phyloP scores from a whole-genome alignment of 352 stramenopile genomes.

The Pythium rhizo-oryzae region DNA sequence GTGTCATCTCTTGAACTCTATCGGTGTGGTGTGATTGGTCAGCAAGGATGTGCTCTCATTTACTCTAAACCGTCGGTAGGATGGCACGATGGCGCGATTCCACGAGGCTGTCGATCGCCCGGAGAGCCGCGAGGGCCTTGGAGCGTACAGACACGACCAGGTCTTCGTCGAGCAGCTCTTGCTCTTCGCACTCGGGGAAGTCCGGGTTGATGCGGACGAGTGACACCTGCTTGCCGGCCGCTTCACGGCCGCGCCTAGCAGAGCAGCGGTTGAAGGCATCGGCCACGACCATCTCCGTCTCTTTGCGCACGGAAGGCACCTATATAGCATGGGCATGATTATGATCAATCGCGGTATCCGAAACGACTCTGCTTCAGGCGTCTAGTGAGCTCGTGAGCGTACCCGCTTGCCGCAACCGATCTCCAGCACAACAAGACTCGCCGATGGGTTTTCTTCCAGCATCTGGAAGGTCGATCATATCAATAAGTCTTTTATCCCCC shows the following conservation, averaged over 20 bases:
- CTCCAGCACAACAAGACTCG: slow-evolving; percentile 78
- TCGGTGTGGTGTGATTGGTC: not conserved
- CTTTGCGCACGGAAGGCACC: slow-evolving; percentile 79
- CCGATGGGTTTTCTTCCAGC: slow-evolving; percentile 56
- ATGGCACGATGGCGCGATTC: not conserved
- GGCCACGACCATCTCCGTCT: slow-evolving; percentile 81
- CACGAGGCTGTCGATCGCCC: slow-evolving; percentile 53
- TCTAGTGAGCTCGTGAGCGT: slow-evolving; percentile 4
- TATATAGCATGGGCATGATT: slow-evolving; percentile 23
- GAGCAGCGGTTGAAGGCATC: slow-evolving; percentile 65
- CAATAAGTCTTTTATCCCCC: not conserved
- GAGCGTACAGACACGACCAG: slow-evolving; percentile 51
- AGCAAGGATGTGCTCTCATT: not conserved
- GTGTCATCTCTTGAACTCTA: not conserved
- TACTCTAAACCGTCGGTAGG: not conserved
- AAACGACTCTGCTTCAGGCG: not conserved
- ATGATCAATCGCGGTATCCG: no score
- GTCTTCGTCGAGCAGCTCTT: slow-evolving; percentile 43
- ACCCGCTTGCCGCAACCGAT: slow-evolving; percentile 82
- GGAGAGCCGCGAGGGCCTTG: slow-evolving; percentile 58
- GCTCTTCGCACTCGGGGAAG: slow-evolving; percentile 54
- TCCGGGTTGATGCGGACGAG: slow-evolving; percentile 84
- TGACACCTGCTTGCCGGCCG: slow-evolving; percentile 38
- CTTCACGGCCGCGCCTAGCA: not conserved
- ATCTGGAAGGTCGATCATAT: slow-evolving; percentile 42